Base-by-base conservation (phyloP, 768 basidiomycete genomes). In the Lactifluus volemus region DNA sequence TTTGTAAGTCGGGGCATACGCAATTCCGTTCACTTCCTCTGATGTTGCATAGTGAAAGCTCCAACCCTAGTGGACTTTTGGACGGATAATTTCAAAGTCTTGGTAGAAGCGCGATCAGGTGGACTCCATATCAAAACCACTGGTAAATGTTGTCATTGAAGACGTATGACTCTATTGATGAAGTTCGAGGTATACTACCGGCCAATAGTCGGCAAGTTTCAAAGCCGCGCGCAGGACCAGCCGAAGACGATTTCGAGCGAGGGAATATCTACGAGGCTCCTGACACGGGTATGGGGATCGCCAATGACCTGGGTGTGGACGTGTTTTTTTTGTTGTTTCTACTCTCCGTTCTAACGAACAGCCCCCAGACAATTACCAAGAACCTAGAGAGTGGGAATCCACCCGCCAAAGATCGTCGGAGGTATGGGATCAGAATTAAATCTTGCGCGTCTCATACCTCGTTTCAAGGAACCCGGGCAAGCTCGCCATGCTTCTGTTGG, bases 391-490 rank as follows among this genome's bases (percentile, higher is more conserved):
- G 3, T 61, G 64, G 10, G 71, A 71, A 14, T 70, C 69, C 21
- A 65, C 60, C 10, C 61, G 73, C 48, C 65, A 73, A 65, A 77
- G 78, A 48, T 81, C 86, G 4, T 89, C 87, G 32, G 86, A 90
- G 77, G 87, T 80, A 67, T 45, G 67, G 50, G 29, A 30, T 10
- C 54, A 56, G 52, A 42, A 14, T 45, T 17, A 50, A 52, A 39
- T 12, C 12, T 30, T 29, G 17, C 15, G 49, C 9, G 4, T 5
- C 21, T 50, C 44, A 50, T 21, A 36, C 30, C 34, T 51, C 15
- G n/a, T 34, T 29, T n/a, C 67, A 90, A 61, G 90, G 89, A 91
- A 74, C 89, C 89, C 50, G 90, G 88, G 34, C 87, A 89, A 84
- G 88, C 79, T n/a, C 88, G 90, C 65, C 82, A 77, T n/a, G 75